Conservation (phyloP, 352 stramenopile genomes). For the Phytopythium litorale region DNA sequence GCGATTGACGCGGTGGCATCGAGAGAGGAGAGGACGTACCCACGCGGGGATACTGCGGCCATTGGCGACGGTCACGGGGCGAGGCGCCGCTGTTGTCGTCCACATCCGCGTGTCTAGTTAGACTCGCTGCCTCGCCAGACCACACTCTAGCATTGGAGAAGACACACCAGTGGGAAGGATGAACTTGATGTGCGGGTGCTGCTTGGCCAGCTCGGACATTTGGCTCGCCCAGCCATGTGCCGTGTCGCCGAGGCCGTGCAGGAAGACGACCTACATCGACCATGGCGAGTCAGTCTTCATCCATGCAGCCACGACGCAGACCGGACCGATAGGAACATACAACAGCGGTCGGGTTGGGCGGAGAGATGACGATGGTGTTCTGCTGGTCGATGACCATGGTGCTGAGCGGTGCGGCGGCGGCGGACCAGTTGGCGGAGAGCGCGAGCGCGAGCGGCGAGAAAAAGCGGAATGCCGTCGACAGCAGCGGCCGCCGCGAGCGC, state of each 20-base stretch:
- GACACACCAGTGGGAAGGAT: conserved; percentile 60
- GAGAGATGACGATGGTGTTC: conserved; percentile 31
- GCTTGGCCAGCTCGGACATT: conserved; percentile 48
- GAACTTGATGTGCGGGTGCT: conserved; percentile 72
- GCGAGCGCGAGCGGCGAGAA: conserved; percentile 1
- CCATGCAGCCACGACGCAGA: too few relatives aligned
- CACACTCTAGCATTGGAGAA: not conserved
- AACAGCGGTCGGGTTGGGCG: conserved; percentile 26
- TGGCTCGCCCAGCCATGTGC: conserved; percentile 81
- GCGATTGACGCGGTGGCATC: not conserved
- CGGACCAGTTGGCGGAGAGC: not conserved
- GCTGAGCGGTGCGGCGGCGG: conserved; percentile 5
- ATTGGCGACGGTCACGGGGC: conserved; percentile 92
- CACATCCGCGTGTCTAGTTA: conserved; percentile 1
- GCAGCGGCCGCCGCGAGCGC: not conserved
- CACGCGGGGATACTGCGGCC: conserved; percentile 91
- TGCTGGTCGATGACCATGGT: conserved; percentile 27
- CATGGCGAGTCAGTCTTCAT: not conserved
- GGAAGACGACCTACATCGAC: conserved; percentile 48
- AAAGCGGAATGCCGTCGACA: conserved; percentile 5
- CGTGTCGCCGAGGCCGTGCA: conserved; percentile 92
- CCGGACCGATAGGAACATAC: conserved; percentile 3
- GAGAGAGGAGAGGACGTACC: conserved; percentile 25
- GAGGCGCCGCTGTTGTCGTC: conserved; percentile 44
- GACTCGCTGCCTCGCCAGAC: not conserved